These are phyloP conservation scores for Panicum miliaceum DNA, from an alignment of 176 grass and related monocot species.

Conservation along the genomic window DNA sequence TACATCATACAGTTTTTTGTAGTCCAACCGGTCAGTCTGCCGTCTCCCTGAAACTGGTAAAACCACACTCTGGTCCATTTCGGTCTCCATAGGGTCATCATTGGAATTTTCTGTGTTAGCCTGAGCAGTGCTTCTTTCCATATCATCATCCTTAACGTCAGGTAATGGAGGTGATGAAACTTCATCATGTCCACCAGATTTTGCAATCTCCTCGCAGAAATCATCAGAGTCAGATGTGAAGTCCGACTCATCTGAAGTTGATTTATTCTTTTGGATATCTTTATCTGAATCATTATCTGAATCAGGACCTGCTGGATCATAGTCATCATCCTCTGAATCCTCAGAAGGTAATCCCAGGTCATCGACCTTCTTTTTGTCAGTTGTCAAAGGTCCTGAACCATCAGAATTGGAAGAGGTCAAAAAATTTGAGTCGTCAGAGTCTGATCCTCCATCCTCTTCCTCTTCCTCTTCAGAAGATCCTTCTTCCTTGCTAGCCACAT, in stretches of 20 bases:
- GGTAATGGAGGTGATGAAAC: conserved; percentile 41
- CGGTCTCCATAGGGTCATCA: conserved; percentile 44
- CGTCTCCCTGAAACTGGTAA: conserved; percentile 51
- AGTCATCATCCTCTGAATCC: conserved; percentile 86
- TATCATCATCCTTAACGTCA: conserved; percentile 34
- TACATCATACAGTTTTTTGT: conserved; percentile 88
- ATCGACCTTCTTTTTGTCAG: conserved; percentile 54
- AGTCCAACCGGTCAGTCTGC: conserved; percentile 62
- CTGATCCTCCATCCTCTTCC: conserved; percentile 59
- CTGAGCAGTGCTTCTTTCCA: conserved; percentile 10
- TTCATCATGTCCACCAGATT: conserved; percentile 54
- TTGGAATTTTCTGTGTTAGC: conserved; percentile 18
- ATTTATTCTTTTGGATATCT: conserved; percentile 54
- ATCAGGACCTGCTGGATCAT: conserved; percentile 67
- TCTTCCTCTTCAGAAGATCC: conserved; percentile 51
- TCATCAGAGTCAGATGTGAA: conserved; percentile 91
- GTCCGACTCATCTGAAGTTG: conserved; percentile 67
- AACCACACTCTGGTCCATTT: conserved; percentile 38
- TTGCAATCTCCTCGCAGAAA: conserved; percentile 75
- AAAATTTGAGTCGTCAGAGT: conserved; percentile 78
- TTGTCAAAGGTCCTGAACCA: conserved; percentile 36
- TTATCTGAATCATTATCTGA: conserved; percentile 68
- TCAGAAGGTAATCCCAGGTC: conserved; percentile 66
- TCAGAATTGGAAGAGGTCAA: conserved; percentile 65
- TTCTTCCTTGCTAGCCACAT: conserved; percentile 46